Base-by-base conservation (phyloP, 805 yeast genomes). In the Tanozyma kutaoensis region DNA sequence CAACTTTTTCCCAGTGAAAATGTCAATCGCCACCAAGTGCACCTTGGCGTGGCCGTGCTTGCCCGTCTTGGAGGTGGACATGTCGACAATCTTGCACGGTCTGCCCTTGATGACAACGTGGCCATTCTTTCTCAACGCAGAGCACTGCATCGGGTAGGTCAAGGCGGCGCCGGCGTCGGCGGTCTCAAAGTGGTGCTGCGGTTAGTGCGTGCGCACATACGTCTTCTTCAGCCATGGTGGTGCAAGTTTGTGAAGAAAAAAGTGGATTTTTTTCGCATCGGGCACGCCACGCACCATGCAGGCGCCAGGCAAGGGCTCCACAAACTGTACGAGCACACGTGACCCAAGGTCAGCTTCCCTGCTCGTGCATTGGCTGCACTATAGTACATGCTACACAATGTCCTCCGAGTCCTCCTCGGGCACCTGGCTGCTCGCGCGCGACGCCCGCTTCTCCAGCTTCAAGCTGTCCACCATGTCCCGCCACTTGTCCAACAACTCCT, bases 1-100 rank as follows among this genome's bases (percentile, higher is more conserved):
- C 66, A 86, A 77, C 75, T 91, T 91, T 86, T 91, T 91, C 66
- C 82, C 80, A 53, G 98, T 91, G 88, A 91, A 91, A 64, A 91
- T 88, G 65, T 91, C 98, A 52, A 81, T 76, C 59, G 97, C 97
- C 46, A 91, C 97, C 69, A 91, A 76, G 69, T 91, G 97, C 66
- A 91, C 98, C 77, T 91, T 91, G 63, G 98, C 98, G 91, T 91
- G 98, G 72, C 98, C 98, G 80, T 91, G 98, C 96, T 91, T 91
- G 71, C 98, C 98, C 51, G 98, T 91, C 80, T 91, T 91, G 56
- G 98, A 91, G 58, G 98, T 91, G 40, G 98, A 91, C 98, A 91
- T 91, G 65, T 91, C 98, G 53, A 91, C 93, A 66, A 91, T 91
- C 78, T 91, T 91, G 76, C 97, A 91, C 62, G 98, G 98, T 76